phyloP scores from a whole-genome alignment of 371 early-diverging fungal species.

The Dinochytrium kinnereticum region DNA sequence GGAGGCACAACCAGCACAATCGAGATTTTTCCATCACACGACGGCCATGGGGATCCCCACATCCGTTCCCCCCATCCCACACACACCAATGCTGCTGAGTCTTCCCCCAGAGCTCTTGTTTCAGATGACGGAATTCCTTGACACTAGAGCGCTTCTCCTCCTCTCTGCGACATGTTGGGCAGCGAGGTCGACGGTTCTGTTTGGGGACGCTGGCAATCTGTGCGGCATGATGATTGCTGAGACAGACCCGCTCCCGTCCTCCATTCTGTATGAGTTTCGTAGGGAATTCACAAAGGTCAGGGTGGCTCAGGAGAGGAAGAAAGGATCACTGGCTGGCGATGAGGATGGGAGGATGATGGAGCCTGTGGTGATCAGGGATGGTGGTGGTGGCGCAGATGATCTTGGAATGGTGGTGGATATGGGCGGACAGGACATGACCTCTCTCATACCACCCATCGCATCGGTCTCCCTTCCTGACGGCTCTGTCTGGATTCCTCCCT shows the following conservation, averaged over 20 bases:
- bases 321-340: background rate
- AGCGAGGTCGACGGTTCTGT: background rate
- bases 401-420: background rate
- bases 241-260: background rate
- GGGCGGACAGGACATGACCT: background rate
- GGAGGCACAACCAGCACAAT: too few species aligned
- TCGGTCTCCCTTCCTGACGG: background rate
- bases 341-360: background rate
- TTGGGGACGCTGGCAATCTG: background rate
- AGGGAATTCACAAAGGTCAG: background rate
- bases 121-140: background rate
- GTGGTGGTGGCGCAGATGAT: background rate
- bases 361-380: background rate
- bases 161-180: background rate
- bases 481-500: background rate
- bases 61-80: background rate
- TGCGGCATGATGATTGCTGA: background rate
- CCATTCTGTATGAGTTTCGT: background rate
- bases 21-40: too few species aligned
- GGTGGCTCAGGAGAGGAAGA: background rate
- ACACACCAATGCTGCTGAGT: background rate
- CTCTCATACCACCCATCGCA: background rate
- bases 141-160: background rate
- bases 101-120: background rate
- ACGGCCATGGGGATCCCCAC: background rate